Percentiles rank a stretch among this genome's conserved stretches.
These are phyloP conservation scores for Paspalum vaginatum DNA, from an alignment of 176 grass and related monocot species.

Conservation along the genomic window DNA sequence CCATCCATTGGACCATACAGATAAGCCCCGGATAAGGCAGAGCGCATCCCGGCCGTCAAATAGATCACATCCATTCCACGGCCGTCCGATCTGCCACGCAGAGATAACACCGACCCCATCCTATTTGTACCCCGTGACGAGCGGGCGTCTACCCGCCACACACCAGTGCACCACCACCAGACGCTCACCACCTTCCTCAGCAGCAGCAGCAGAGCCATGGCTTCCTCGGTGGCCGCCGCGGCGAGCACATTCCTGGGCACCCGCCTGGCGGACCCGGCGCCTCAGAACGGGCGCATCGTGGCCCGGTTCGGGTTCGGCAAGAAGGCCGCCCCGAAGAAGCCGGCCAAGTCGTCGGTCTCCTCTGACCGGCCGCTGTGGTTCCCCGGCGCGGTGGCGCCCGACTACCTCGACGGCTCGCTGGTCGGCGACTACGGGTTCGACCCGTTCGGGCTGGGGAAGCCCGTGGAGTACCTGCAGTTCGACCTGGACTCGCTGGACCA, in stretches of 20 bases:
- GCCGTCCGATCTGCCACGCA: constrained; percentile 57
- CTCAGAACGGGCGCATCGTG: constrained; percentile 66
- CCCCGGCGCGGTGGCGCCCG: constrained; percentile 74
- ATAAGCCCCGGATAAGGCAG: constrained; percentile 89
- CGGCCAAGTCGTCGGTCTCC: neutral
- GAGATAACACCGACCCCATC: constrained; percentile 53
- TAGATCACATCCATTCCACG: constrained; percentile 53
- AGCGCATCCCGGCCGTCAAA: constrained; percentile 54
- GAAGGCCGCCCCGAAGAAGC: constrained; percentile 54
- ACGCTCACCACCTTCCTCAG: neutral
- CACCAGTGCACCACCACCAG: constrained; percentile 35
- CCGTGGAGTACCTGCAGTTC: constrained; percentile 96
- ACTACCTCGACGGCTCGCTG: constrained; percentile 84
- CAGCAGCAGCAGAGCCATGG: constrained; percentile 49
- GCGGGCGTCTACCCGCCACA: neutral
- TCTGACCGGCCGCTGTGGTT: constrained; percentile 89
- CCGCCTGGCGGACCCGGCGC: constrained; percentile 55
- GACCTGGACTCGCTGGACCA: constrained; percentile 95
- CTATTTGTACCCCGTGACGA: constrained; percentile 54
- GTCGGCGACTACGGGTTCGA: constrained; percentile 96
- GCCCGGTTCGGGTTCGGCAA: constrained; percentile 67
- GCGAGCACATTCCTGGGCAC: constrained; percentile 88
- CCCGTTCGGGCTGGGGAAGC: constrained; percentile 88
- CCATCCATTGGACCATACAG: constrained; percentile 45
- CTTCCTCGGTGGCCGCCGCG: constrained; percentile 68